Conservation (phyloP, 768 basidiomycete species). For the Kwoniella bestiolae region DNA sequence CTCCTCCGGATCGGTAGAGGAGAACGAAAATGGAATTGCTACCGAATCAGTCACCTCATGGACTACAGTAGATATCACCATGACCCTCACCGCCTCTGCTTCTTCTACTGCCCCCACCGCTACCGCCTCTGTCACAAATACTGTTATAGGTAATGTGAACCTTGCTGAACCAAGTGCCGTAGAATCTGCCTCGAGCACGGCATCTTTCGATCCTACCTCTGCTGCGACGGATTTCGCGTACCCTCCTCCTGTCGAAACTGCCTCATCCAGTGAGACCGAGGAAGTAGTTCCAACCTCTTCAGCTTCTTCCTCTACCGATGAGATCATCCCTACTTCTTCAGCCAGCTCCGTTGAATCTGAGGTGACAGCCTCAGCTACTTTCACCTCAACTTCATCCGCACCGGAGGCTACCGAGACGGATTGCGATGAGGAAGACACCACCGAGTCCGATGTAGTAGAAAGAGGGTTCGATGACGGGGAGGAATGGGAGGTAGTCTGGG, state of each 20-base stretch:
- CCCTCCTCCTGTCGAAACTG: conserved; percentile 11
- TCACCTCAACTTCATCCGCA: conserved; percentile 18
- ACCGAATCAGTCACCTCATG: conserved; percentile 44
- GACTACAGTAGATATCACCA: conserved; percentile 48
- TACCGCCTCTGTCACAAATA: not conserved
- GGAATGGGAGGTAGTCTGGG: conserved; percentile 41
- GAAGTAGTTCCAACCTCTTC: conserved; percentile 11
- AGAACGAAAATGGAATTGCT: conserved; percentile 45
- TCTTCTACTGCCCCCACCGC: conserved; percentile 9
- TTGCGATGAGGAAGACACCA: conserved; percentile 9
- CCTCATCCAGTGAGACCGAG: conserved; percentile 9
- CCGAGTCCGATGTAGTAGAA: conserved; percentile 15
- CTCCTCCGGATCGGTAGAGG: conserved; percentile 17
- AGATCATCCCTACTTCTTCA: conserved; percentile 13
- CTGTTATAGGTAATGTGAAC: conserved; percentile 15
- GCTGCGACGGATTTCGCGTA: conserved; percentile 10
- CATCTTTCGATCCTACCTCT: conserved; percentile 5
- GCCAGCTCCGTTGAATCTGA: conserved; percentile 1
- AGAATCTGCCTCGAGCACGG: not conserved
- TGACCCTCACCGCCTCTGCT: conserved; percentile 34
- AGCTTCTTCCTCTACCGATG: conserved; percentile 23
- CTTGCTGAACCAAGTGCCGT: conserved; percentile 3
- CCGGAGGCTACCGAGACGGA: conserved; percentile 19
- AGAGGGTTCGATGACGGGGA: conserved; percentile 20
- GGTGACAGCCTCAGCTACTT: not conserved